phyloP scores from a whole-genome alignment of 108 stramenopile species.

The Conticribra guillardii region DNA sequence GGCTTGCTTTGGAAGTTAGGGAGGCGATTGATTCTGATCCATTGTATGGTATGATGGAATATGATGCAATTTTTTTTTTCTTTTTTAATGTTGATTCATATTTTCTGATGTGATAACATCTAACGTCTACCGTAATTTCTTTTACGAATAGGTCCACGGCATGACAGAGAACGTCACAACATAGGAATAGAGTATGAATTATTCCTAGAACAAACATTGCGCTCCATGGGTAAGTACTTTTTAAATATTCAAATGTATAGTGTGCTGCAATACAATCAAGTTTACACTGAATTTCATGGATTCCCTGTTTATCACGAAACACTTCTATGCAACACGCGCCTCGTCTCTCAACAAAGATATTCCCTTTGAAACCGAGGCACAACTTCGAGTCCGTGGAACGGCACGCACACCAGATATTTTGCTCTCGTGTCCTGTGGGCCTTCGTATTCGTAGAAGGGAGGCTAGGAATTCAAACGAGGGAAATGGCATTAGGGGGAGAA shows the following conservation, averaged over 20 bases:
- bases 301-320: not conserved
- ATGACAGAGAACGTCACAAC: slow-evolving; percentile 63
- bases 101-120: not conserved
- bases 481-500: not conserved
- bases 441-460: slow-evolving; percentile 37
- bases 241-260: not conserved
- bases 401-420: slow-evolving; percentile 82
- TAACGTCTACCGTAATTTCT: too few relatives aligned
- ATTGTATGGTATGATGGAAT: slow-evolving; percentile 56
- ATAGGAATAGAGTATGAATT: slow-evolving; percentile 83
- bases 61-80: not conserved
- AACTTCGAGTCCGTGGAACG: slow-evolving; percentile 71
- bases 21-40: slow-evolving; percentile 75
- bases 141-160: slow-evolving; percentile 58
- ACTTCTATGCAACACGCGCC: not conserved
- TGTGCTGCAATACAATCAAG: too few relatives aligned
- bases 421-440: slow-evolving; percentile 57
- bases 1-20: slow-evolving; percentile 68
- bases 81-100: not conserved
- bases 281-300: too few relatives aligned
- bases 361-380: slow-evolving; percentile 83
- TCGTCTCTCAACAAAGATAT: slow-evolving; percentile 47
- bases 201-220: slow-evolving; percentile 61
- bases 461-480: not conserved
- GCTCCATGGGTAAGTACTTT: slow-evolving; percentile 55